These are phyloP conservation scores for Petunia axillaris DNA, from an alignment of 257 asterid genomes.

Conservation along the genomic window DNA sequence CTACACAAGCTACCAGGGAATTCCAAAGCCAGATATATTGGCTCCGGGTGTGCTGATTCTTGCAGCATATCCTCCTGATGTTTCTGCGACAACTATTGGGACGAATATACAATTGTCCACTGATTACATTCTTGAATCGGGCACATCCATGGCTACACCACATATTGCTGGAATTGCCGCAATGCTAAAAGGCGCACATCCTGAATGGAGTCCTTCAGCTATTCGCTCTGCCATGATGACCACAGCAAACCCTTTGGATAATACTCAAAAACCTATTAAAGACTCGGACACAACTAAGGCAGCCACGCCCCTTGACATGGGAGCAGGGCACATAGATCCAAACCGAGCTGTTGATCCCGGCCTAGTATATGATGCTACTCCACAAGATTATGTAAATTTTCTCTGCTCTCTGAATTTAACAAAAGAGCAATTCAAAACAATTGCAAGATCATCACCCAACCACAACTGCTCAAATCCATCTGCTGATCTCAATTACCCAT, in stretches of 20 bases:
- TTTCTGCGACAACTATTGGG: constrained; percentile 3
- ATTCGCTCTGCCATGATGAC: no score
- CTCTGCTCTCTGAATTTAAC: constrained; percentile 32
- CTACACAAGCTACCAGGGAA: constrained; percentile 23
- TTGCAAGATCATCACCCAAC: not conserved
- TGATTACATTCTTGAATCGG: not conserved
- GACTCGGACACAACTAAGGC: not conserved
- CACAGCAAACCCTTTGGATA: no score
- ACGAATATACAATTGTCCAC: not conserved
- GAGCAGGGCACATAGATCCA: constrained; percentile 32
- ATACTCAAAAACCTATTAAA: not conserved
- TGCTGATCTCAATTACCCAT: no score
- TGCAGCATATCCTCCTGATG: constrained; percentile 21
- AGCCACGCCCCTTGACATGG: constrained; percentile 31
- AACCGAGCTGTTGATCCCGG: constrained; percentile 24
- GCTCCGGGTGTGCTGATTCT: constrained; percentile 28
- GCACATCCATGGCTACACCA: constrained; percentile 9
- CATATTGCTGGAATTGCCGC: not conserved
- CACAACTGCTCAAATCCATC: constrained; percentile 24
- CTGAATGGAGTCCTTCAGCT: no score
- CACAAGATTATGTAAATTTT: no score
- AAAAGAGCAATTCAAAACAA: constrained; percentile 2
- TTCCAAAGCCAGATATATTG: constrained; percentile 21
- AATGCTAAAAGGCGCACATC: no score
- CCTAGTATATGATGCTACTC: no score